Evolutionary conservation across 2,329 filamentous ascomycete genomes (phyloP), one percentile per base, ranked within the genome.

Genomic region (Aspergillus intermedius): DNA sequence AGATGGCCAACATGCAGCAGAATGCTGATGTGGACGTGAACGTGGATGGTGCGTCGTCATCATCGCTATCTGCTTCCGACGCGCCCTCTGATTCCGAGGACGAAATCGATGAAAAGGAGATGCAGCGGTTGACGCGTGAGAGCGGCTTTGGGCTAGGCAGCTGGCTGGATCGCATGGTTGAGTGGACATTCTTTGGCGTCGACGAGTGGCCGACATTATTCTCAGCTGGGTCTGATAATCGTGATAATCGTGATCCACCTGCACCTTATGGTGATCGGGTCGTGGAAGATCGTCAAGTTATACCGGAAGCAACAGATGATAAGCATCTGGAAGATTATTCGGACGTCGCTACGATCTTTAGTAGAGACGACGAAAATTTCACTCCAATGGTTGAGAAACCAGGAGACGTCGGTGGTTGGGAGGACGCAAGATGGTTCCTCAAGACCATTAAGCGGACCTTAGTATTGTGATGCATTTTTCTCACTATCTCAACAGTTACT

Each of bases 381-480:
- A 8, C 49, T 22, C 41, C 42, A 2, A 13, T 52, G 23, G 60
- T 65, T 39, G 68, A 73, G 49, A 71, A 63, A 23, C 59, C 67
- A 2, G 65, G 66, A 5, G 59, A 64, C 2, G 53, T 62, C 15
- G 77, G 76, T 4, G 77, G 77, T 0, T 82, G 79, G 79, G 72
- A 76, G 51, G 79, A 82, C 66, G 78, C 77, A 28, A 73, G 74
- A 25, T 82, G 79, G 79, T 59, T 82, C 49, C 62, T 82, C 49
- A 76, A 76, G 44, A 73, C 79, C 39, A 77, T 79, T 45, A 69
- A 61, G 49, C 63, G 58, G 43, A 60, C 64, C n/a, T 52, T 70
- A 17, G 51, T 62, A 55, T 64, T 50, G 61, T 46, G 40, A 42
- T 22, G 21, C 8, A 13, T 22, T 34, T 32, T 17, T 17, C 17